phyloP scores from a whole-genome alignment of 2,329 filamentous ascomycete genomes.

The Xylariaceae sp. region DNA sequence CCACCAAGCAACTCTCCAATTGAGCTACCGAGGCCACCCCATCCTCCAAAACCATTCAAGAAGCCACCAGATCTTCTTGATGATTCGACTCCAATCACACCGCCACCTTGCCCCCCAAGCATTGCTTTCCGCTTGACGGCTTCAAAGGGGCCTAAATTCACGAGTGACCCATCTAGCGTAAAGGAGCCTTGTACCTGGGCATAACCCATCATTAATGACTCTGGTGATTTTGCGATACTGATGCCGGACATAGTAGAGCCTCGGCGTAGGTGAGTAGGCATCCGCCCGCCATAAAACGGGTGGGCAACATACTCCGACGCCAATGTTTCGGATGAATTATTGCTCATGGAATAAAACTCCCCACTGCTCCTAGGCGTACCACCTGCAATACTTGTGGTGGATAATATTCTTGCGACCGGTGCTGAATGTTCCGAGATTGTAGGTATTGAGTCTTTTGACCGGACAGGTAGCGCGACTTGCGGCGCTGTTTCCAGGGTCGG shows the following conservation, averaged over 20 bases:
- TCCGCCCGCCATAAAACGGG: slow-evolving; percentile 31
- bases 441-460: slow-evolving; percentile 41
- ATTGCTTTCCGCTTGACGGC: slow-evolving; percentile 93
- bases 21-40: slow-evolving; percentile 82
- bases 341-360: slow-evolving; percentile 92
- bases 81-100: slow-evolving; percentile 74
- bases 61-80: slow-evolving; percentile 71
- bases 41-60: slow-evolving; percentile 70
- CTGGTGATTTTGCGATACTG: slow-evolving; percentile 50
- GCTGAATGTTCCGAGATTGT: slow-evolving; percentile 53
- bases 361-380: slow-evolving; percentile 85
- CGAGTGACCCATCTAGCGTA: slow-evolving; percentile 80
- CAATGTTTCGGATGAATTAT: slow-evolving; percentile 89
- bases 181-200: slow-evolving; percentile 92
- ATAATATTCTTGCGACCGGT: slow-evolving; percentile 64
- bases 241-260: slow-evolving; percentile 40
- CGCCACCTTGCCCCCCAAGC: slow-evolving; percentile 78
- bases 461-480: slow-evolving; percentile 34
- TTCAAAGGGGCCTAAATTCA: slow-evolving; percentile 86
- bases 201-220: slow-evolving; percentile 96
- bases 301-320: slow-evolving; percentile 79
- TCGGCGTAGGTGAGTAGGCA: slow-evolving; percentile 43
- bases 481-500: slow-evolving; percentile 35
- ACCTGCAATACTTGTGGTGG: slow-evolving; percentile 66
- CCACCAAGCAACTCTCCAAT: slow-evolving; percentile 81